Evolutionary conservation across 2,329 filamentous ascomycete species (phyloP).

Genomic region (Chrysoporthe puriensis): DNA sequence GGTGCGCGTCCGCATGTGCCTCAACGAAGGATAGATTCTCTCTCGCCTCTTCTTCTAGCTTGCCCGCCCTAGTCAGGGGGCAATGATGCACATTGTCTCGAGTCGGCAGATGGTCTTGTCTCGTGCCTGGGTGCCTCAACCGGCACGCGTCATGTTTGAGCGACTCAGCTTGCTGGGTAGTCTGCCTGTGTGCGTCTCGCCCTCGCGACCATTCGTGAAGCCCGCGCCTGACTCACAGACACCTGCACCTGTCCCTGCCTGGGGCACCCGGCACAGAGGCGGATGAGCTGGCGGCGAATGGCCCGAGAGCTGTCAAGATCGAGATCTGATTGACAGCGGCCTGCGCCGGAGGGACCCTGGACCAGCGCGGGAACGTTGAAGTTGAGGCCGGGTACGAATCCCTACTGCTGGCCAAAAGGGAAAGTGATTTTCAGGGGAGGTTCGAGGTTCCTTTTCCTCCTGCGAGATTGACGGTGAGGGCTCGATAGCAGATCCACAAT

Average conservation of each 20-base stretch:
- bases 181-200: neutral
- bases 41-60: no score
- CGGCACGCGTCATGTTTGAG: no score
- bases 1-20: no score
- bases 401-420: conserved; percentile 2
- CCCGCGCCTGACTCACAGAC: neutral
- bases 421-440: conserved; percentile 13
- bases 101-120: no score
- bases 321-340: neutral
- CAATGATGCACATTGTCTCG: no score
- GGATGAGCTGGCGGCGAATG: conserved; percentile 1
- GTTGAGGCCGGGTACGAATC: neutral
- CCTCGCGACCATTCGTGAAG: neutral
- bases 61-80: no score
- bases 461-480: neutral
- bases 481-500: neutral
- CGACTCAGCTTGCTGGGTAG: neutral
- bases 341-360: conserved; percentile 1
- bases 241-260: neutral
- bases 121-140: no score
- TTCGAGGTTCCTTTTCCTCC: neutral
- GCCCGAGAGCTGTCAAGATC: neutral
- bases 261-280: neutral
- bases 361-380: neutral
- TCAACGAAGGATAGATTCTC: no score